Conservation (phyloP, 2,329 filamentous ascomycete genomes). For the Hymenoscyphus scutula region DNA sequence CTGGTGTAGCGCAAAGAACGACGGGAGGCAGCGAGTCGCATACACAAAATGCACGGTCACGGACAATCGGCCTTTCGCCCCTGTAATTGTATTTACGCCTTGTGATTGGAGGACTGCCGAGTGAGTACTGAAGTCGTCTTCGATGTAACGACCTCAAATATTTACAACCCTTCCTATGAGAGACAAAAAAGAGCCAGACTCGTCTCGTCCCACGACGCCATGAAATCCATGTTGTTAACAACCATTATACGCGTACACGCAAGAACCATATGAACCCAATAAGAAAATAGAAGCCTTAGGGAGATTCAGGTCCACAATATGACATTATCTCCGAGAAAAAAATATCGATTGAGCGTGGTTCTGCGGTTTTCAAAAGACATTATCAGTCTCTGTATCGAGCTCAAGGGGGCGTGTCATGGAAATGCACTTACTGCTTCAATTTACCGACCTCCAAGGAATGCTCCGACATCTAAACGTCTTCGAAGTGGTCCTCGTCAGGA, state of each 20-base stretch:
- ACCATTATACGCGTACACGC: background rate
- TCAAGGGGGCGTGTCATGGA: background rate
- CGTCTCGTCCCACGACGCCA: background rate
- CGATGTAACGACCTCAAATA: background rate
- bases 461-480: background rate
- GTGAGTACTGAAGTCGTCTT: background rate
- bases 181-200: background rate
- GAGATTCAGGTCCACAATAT: background rate
- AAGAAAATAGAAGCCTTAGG: background rate
- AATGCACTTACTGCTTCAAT: background rate
- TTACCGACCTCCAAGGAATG: background rate
- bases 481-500: background rate
- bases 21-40: no score
- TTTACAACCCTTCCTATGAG: background rate
- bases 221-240: background rate
- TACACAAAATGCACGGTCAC: background rate
- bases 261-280: background rate
- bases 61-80: background rate
- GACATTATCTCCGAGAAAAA: background rate
- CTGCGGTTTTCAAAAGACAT: background rate
- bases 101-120: background rate
- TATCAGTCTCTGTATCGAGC: background rate
- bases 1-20: background rate
- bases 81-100: background rate
- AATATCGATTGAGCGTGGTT: background rate